Evolutionary conservation across 139 green algal genomes (phyloP).

Genomic region (Tetraselmis striata): DNA sequence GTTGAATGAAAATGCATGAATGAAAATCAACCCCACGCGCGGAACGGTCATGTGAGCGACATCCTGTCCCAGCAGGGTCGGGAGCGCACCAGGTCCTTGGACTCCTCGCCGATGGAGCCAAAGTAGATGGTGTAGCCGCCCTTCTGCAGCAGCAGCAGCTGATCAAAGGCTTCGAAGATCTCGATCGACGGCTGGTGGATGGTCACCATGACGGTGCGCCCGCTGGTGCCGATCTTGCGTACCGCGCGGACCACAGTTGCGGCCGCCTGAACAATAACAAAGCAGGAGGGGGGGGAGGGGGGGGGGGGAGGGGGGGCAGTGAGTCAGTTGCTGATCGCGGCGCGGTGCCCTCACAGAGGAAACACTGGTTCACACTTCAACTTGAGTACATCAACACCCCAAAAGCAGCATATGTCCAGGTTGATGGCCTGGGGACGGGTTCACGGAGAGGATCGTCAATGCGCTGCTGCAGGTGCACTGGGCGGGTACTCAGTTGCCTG

Average conservation of each 20-base stretch:
- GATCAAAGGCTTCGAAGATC: conserved; percentile 4
- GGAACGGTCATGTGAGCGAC: too few relatives aligned
- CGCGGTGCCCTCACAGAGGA: too few relatives aligned
- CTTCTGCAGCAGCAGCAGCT: conserved; percentile 3
- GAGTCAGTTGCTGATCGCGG: too few relatives aligned
- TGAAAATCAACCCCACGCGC: too few relatives aligned
- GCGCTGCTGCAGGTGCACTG: conserved; percentile 30
- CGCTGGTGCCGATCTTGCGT: conserved; percentile 27
- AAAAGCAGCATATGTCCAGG: neutral
- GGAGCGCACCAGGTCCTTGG: neutral
- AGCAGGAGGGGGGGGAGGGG: too few relatives aligned
- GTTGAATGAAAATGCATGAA: too few relatives aligned
- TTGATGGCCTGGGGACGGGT: neutral
- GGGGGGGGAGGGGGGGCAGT: too few relatives aligned
- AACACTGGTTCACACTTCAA: neutral
- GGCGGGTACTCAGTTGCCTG: too few relatives aligned
- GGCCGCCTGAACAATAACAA: neutral
- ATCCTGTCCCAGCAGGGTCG: too few relatives aligned
- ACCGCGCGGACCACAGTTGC: conserved; percentile 7
- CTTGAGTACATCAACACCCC: neutral
- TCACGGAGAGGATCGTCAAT: conserved; percentile 19
- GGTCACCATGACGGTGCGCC: conserved; percentile 19
- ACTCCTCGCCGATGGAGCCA: neutral
- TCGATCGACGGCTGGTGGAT: conserved; percentile 7
- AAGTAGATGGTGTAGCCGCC: conserved; percentile 5